A percentile compares a stretch with the other conserved stretches of the same genome.
Conservation (phyloP, 2,329 filamentous ascomycete genomes). For the Annulohypoxylon truncatum region DNA sequence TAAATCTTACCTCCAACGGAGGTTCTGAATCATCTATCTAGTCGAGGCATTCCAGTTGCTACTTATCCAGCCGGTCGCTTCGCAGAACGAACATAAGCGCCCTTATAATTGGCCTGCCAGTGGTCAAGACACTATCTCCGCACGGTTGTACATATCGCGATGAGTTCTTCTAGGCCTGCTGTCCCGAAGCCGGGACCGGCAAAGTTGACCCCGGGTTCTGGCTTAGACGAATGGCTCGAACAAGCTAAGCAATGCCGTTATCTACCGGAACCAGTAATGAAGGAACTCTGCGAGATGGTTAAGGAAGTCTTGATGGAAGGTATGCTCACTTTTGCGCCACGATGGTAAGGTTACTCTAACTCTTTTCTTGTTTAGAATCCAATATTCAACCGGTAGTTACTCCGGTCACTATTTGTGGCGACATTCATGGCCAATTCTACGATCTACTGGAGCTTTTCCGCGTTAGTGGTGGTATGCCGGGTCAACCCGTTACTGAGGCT, state of each 20-base stretch:
- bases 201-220: conserved; percentile 82
- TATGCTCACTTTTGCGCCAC: conserved; percentile 53
- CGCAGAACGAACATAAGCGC: neutral
- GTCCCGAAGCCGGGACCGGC: conserved; percentile 93
- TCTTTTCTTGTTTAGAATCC: conserved; percentile 72
- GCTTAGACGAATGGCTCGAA: conserved; percentile 95
- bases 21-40: neutral
- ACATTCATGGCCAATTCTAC: conserved; percentile 99
- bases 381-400: conserved; percentile 99
- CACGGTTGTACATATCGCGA: conserved; percentile 19
- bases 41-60: neutral
- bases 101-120: neutral
- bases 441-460: conserved; percentile 96
- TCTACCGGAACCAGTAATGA: conserved; percentile 95
- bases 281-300: conserved; percentile 97
- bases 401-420: conserved; percentile 95
- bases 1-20: neutral
- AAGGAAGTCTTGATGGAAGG: conserved; percentile 99
- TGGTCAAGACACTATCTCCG: neutral
- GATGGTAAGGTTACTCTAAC: conserved; percentile 9
- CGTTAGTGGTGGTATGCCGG: conserved; percentile 96
- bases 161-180: conserved; percentile 52
- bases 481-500: conserved; percentile 76
- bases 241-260: conserved; percentile 98
- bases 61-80: neutral